A percentile compares a stretch with the other conserved stretches of the same genome.
Conservation (phyloP, 495 filamentous ascomycete genomes). For the Physcia stellaris region DNA sequence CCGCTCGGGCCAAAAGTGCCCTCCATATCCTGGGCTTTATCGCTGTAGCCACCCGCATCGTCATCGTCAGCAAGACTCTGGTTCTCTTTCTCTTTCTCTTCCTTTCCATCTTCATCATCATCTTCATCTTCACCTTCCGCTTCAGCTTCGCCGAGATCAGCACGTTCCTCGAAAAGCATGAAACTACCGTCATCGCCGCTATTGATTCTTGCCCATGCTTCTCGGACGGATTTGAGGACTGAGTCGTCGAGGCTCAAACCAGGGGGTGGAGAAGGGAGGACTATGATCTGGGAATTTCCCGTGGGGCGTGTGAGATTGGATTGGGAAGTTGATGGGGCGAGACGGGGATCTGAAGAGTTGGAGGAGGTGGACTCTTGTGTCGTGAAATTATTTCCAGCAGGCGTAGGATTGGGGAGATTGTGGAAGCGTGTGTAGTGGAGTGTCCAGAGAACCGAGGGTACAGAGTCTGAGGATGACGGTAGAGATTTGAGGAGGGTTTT, state of each 20-base stretch:
- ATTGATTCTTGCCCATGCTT: constrained; percentile 49
- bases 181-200: constrained; percentile 42
- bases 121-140: constrained; percentile 14
- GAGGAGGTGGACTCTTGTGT: constrained; percentile 6
- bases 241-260: constrained; percentile 59
- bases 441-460: constrained; percentile 40
- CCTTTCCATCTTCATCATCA: not conserved
- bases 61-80: too few relatives aligned
- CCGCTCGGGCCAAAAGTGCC: too few relatives aligned
- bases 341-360: too few relatives aligned
- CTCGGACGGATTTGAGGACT: constrained; percentile 42
- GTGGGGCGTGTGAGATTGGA: not conserved
- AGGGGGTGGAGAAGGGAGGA: constrained; percentile 39
- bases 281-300: constrained; percentile 16
- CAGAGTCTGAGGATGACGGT: constrained; percentile 18
- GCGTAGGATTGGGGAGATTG: constrained; percentile 12
- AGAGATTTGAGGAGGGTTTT: constrained; percentile 34
- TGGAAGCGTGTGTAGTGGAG: constrained; percentile 46
- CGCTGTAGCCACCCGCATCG: too few relatives aligned
- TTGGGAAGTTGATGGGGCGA: too few relatives aligned
- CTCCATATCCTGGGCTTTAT: too few relatives aligned
- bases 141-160: constrained; percentile 33
- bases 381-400: constrained; percentile 17
- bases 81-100: too few relatives aligned
- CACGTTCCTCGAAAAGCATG: constrained; percentile 49